phyloP scores from a whole-genome alignment of 2,329 filamentous ascomycete species.

The Aspergillus melleus region DNA sequence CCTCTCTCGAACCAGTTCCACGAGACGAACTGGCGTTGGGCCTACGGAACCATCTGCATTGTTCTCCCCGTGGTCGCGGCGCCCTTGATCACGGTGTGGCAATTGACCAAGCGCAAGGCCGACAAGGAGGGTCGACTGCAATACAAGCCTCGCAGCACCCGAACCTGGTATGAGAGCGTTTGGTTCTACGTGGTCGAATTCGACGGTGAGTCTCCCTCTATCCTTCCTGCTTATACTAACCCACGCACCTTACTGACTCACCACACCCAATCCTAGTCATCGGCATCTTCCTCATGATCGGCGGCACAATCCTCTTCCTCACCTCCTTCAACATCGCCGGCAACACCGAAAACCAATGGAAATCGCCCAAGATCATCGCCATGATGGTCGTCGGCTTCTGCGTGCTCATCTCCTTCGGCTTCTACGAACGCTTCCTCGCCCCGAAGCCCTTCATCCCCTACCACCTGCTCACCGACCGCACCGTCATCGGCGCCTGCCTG shows the following conservation, averaged over 20 bases:
- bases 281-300: conserved; percentile 60
- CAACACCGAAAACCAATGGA: conserved; percentile 27
- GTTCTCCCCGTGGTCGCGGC: conserved; percentile 56
- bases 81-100: conserved; percentile 57
- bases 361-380: conserved; percentile 47
- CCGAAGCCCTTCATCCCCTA: conserved; percentile 18
- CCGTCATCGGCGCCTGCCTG: conserved; percentile 29
- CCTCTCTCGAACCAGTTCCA: conserved; percentile 52
- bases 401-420: conserved; percentile 52
- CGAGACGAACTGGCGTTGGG: conserved; percentile 60
- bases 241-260: too few relatives aligned
- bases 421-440: conserved; percentile 57
- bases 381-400: conserved; percentile 56
- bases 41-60: conserved; percentile 60
- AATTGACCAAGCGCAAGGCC: conserved; percentile 57
- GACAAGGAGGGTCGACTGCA: conserved; percentile 43
- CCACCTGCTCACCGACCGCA: conserved; percentile 43
- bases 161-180: conserved; percentile 48
- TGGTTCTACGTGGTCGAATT: conserved; percentile 45
- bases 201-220: background rate
- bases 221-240: too few relatives aligned
- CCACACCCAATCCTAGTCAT: conserved; percentile 37
- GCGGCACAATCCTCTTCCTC: conserved; percentile 54
- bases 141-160: conserved; percentile 9
- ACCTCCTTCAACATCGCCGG: conserved; percentile 51